phyloP scores from a whole-genome alignment of 1,139 yeast species.

The Barnettozyma hawaiiensis region DNA sequence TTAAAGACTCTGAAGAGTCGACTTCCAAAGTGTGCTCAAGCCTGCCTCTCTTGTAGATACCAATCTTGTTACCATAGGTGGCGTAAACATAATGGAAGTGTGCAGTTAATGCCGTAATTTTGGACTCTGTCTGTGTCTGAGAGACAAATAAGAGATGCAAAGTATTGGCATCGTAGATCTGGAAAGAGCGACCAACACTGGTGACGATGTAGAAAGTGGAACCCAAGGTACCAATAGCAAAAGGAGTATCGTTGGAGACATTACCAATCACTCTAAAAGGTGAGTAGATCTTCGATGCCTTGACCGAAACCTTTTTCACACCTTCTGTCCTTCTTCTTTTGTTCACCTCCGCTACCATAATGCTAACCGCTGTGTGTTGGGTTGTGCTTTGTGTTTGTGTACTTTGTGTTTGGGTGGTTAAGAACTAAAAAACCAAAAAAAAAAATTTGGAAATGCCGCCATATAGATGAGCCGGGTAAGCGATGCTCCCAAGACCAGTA shows the following conservation, averaged over 20 bases:
- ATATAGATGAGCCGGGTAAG: not conserved
- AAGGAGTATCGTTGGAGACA: conserved; percentile 74
- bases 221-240: conserved; percentile 86
- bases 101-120: conserved; percentile 68
- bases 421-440: too few species aligned
- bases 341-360: conserved; percentile 12
- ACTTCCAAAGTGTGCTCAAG: conserved; percentile 49
- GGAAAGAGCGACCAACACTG: conserved; percentile 84
- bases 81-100: conserved; percentile 85
- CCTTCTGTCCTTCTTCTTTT: conserved; percentile 29
- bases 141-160: conserved; percentile 85
- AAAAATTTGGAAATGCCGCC: not conserved
- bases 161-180: conserved; percentile 88
- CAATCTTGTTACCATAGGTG: conserved; percentile 64
- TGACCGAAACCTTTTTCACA: conserved; percentile 8
- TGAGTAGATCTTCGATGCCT: conserved; percentile 43
- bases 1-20: conserved; percentile 29
- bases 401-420: too few species aligned
- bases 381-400: too few species aligned
- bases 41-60: conserved; percentile 79
- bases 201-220: conserved; percentile 84
- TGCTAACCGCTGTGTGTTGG: too few species aligned
- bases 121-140: conserved; percentile 63
- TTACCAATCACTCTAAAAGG: conserved; percentile 62
- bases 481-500: conserved; percentile 3